phyloP scores from a whole-genome alignment of 148 eudicot genomes.

The Amaranthus hypochondriacus region DNA sequence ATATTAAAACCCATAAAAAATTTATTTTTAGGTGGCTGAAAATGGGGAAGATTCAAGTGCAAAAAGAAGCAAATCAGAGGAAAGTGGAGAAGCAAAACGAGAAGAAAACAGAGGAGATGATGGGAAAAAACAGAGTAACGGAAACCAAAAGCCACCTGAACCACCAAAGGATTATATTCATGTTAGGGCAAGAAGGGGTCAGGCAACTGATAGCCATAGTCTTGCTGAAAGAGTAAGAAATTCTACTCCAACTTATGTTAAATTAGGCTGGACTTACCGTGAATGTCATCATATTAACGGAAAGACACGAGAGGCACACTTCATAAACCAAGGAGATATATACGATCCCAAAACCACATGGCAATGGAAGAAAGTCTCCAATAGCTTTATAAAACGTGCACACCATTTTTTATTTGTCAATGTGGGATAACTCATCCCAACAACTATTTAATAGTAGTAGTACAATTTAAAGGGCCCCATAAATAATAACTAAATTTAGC shows the following conservation, averaged over 20 bases:
- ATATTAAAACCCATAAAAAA: neutral
- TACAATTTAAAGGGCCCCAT: too few species aligned
- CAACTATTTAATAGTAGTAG: too few species aligned
- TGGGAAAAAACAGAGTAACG: constrained; percentile 30
- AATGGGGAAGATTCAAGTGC: constrained; percentile 32
- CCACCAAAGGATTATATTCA: constrained; percentile 89
- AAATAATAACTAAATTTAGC: neutral
- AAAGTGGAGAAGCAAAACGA: constrained; percentile 28
- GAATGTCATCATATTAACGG: too few species aligned
- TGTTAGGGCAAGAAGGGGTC: constrained; percentile 97
- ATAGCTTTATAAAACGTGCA: too few species aligned
- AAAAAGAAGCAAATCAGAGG: constrained; percentile 46
- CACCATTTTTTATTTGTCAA: too few species aligned
- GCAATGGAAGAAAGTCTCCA: too few species aligned
- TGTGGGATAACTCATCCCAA: too few species aligned
- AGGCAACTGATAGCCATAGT: constrained; percentile 98
- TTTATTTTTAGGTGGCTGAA: constrained; percentile 30
- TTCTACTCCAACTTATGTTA: neutral
- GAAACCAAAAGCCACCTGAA: constrained; percentile 46
- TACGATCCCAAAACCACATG: too few species aligned
- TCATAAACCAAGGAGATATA: too few species aligned
- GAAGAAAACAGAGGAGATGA: constrained; percentile 28
- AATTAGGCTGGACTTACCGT: too few species aligned
- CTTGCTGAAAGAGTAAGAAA: constrained; percentile 85
- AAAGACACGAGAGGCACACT: too few species aligned